phyloP scores from a whole-genome alignment of 495 filamentous ascomycete species.

The Terfezia claveryi region DNA sequence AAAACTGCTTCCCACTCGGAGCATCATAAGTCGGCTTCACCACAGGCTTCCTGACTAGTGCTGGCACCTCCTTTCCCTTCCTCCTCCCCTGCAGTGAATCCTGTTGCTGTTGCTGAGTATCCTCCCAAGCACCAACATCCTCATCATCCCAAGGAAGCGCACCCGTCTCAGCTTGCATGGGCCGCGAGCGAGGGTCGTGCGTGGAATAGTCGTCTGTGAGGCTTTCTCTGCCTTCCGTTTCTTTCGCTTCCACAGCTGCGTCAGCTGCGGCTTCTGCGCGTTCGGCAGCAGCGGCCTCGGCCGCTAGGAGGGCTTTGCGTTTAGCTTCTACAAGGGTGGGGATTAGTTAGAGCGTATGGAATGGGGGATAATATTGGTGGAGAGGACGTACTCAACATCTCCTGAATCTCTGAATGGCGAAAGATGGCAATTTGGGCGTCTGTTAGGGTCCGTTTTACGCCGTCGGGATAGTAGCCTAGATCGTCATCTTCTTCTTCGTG shows the following conservation, averaged over 20 bases:
- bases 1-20: conserved; percentile 11
- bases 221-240: not conserved
- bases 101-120: not conserved
- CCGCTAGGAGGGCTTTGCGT: conserved; percentile 1
- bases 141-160: not conserved
- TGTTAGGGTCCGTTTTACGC: conserved; percentile 74
- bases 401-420: conserved; percentile 67
- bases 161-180: not conserved
- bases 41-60: not conserved
- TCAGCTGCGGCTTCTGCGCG: no score
- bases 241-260: no score
- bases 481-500: conserved; percentile 40
- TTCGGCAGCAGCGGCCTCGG: not conserved
- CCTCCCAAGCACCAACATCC: not conserved
- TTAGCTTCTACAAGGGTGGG: conserved; percentile 1
- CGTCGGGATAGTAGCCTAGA: conserved; percentile 75
- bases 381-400: conserved; percentile 26
- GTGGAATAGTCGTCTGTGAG: conserved; percentile 1
- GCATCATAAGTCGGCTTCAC: conserved; percentile 4
- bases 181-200: conserved; percentile 1
- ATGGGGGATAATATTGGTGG: not conserved
- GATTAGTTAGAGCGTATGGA: not conserved
- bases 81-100: conserved; percentile 4
- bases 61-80: conserved; percentile 10
- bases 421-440: conserved; percentile 84